Percentiles rank a stretch among this genome's conserved stretches.
Conservation (phyloP, 148 eudicot species). For the Suaeda aralocaspica region DNA sequence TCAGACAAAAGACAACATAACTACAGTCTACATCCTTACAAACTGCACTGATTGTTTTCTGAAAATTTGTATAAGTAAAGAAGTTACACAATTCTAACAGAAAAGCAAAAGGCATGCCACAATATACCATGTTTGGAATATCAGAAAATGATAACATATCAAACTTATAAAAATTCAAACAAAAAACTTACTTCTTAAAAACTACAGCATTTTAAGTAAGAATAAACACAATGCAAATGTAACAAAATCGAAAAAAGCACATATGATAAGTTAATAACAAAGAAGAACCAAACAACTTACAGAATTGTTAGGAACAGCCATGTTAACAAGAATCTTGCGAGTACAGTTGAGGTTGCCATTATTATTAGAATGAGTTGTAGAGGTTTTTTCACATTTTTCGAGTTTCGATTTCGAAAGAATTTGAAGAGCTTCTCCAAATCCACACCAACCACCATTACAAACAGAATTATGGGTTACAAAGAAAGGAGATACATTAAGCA, state of each 20-base stretch:
- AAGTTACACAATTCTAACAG: too few species aligned
- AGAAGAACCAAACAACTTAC: constrained; percentile 30
- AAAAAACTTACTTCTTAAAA: too few species aligned
- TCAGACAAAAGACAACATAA: too few species aligned
- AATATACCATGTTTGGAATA: too few species aligned
- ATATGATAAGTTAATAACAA: not conserved
- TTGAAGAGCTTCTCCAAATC: constrained; percentile 35
- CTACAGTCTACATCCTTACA: too few species aligned
- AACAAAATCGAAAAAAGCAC: not conserved
- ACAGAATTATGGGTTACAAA: not conserved
- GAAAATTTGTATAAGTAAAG: too few species aligned
- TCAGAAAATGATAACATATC: too few species aligned
- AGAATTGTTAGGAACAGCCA: constrained; percentile 83
- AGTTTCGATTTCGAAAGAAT: constrained; percentile 87
- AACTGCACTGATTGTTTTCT: too few species aligned
- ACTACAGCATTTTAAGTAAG: too few species aligned
- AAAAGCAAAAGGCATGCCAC: too few species aligned
- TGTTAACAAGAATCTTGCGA: constrained; percentile 58
- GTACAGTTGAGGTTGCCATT: constrained; percentile 62
- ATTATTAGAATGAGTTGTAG: constrained; percentile 19
- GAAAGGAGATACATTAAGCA: not conserved
- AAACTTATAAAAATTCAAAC: too few species aligned
- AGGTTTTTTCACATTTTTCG: constrained; percentile 72
- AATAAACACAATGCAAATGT: not conserved
- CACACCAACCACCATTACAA: not conserved